Percentiles rank a stretch among this genome's conserved stretches.
phyloP scores from a whole-genome alignment of 2,329 filamentous ascomycete genomes.

The Penicillium expansum region DNA sequence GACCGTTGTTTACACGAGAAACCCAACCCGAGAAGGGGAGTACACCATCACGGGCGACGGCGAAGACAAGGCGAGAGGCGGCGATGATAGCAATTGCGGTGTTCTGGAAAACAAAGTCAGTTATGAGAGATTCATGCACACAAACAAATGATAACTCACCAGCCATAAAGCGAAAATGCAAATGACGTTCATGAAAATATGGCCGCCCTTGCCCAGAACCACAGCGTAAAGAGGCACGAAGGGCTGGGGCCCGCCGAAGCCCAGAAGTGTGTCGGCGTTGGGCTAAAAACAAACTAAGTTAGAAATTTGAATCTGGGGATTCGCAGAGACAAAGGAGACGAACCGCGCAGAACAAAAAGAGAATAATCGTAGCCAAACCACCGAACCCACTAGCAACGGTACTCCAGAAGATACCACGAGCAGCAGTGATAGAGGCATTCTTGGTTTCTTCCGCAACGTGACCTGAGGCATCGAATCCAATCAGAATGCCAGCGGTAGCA shows the following conservation, averaged over 20 bases:
- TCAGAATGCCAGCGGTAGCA: constrained; percentile 59
- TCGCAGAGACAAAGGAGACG: neutral
- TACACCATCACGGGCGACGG: constrained; percentile 60
- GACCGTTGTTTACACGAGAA: constrained; percentile 53
- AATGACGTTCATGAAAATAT: constrained; percentile 62
- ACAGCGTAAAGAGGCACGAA: constrained; percentile 59
- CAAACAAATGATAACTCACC: constrained; percentile 8
- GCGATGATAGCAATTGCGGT: constrained; percentile 60
- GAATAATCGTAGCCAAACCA: constrained; percentile 55
- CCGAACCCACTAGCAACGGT: constrained; percentile 57
- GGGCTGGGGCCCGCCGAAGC: constrained; percentile 55
- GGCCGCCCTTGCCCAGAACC: constrained; percentile 55
- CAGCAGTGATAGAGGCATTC: constrained; percentile 56
- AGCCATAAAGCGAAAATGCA: constrained; percentile 32
- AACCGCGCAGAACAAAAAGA: constrained; percentile 57
- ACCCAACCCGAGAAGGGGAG: constrained; percentile 60
- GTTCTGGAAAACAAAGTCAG: constrained; percentile 40
- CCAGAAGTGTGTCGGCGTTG: constrained; percentile 52
- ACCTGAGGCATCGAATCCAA: constrained; percentile 61
- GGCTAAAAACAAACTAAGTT: constrained; percentile 39
- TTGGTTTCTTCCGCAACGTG: constrained; percentile 63
- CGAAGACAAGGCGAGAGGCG: constrained; percentile 61
- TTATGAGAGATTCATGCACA: neutral
- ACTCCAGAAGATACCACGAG: constrained; percentile 60
- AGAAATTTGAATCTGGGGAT: neutral